phyloP scores from a whole-genome alignment of 768 basidiomycete species.

The Lentinula sp. region DNA sequence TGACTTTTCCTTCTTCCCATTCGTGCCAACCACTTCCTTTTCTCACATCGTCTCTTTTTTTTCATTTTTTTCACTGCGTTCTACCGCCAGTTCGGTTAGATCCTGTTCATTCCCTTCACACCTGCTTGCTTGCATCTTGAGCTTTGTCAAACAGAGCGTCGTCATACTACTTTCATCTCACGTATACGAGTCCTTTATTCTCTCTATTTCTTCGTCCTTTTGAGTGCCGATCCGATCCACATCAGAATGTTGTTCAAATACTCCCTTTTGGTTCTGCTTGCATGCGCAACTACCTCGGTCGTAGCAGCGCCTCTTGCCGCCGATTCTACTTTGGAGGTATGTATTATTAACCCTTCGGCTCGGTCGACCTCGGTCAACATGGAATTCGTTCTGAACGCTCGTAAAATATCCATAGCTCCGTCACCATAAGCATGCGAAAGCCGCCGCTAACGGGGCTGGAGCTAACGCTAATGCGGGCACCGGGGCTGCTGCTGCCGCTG shows the following conservation, averaged over 20 bases:
- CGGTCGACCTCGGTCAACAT: background rate
- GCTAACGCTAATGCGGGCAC: background rate
- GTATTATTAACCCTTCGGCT: background rate
- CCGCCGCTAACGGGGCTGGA: background rate
- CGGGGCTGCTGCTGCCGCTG: background rate
- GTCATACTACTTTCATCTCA: background rate
- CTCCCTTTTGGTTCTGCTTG: conserved; percentile 18
- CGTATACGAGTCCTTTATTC: background rate
- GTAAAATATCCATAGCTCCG: background rate
- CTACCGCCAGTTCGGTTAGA: background rate
- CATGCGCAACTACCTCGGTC: conserved; percentile 16
- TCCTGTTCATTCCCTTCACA: background rate
- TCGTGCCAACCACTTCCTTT: background rate
- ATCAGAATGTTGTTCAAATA: conserved; percentile 21
- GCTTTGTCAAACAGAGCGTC: background rate
- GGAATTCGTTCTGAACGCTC: background rate
- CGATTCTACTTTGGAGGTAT: conserved; percentile 13
- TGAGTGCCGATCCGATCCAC: background rate
- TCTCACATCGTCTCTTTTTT: background rate
- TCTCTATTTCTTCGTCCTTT: background rate
- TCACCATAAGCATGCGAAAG: background rate
- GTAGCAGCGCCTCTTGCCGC: conserved; percentile 19
- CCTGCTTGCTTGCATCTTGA: background rate
- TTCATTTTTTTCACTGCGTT: background rate
- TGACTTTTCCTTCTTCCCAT: background rate